Percentiles rank a stretch among this genome's conserved stretches.
phyloP scores from a whole-genome alignment of 2,329 filamentous ascomycete species.

The Chaetomium sp. region DNA sequence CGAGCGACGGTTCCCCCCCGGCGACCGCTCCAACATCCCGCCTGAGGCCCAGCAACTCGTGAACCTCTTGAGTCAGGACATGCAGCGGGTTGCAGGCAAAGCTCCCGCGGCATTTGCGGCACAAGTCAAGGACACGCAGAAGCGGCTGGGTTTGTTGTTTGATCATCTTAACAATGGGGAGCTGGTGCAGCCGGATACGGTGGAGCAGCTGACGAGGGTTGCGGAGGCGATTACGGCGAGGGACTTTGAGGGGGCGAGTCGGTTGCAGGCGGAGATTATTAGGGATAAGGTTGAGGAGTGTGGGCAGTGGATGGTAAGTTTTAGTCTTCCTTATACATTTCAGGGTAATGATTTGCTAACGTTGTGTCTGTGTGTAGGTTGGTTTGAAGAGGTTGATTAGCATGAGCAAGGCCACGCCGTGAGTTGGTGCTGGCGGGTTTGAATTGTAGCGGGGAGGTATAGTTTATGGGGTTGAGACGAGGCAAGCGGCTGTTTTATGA shows the following conservation, averaged over 20 bases:
- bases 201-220: conserved; percentile 58
- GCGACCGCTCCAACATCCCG: conserved; percentile 87
- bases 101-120: conserved; percentile 80
- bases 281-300: conserved; percentile 73
- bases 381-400: conserved; percentile 70
- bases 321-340: background rate
- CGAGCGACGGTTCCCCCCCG: conserved; percentile 66
- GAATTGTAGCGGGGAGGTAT: background rate
- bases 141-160: conserved; percentile 87
- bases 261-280: conserved; percentile 68
- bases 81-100: conserved; percentile 79
- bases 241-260: conserved; percentile 62
- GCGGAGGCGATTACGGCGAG: conserved; percentile 60
- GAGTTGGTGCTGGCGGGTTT: too few relatives aligned
- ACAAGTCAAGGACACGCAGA: conserved; percentile 91
- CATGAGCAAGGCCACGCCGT: conserved; percentile 72
- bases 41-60: conserved; percentile 68
- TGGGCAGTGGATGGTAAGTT: conserved; percentile 78
- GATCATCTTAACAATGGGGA: conserved; percentile 97
- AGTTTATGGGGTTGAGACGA: too few relatives aligned
- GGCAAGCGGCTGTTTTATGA: too few relatives aligned
- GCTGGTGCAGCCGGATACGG: conserved; percentile 72
- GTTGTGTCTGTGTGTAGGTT: conserved; percentile 47
- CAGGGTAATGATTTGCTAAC: background rate
- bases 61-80: conserved; percentile 73